phyloP scores from a whole-genome alignment of 345 rosid genomes.

The Eucalyptus sp. region DNA sequence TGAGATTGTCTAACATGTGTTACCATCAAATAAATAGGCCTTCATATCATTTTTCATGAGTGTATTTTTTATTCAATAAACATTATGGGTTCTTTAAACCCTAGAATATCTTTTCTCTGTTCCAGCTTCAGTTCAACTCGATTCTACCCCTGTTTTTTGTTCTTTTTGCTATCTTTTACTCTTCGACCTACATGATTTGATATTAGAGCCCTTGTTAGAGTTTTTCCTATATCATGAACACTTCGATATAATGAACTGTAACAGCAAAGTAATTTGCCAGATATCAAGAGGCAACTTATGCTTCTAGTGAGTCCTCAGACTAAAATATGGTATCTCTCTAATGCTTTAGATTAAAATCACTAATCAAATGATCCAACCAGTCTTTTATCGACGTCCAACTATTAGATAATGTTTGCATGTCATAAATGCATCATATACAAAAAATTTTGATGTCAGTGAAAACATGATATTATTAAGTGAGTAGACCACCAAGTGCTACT shows the following conservation, averaged over 20 bases:
- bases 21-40: not conserved
- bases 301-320: not conserved
- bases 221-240: not conserved
- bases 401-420: not conserved
- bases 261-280: not conserved
- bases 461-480: not conserved
- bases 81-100: not conserved
- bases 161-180: not conserved
- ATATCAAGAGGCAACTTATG: not conserved
- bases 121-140: not conserved
- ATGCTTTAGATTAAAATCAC: not conserved
- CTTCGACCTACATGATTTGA: not conserved
- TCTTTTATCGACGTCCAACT: not conserved
- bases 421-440: not conserved
- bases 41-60: not conserved
- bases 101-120: not conserved
- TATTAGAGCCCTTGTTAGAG: not conserved
- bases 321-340: not conserved
- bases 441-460: not conserved
- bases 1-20: not conserved
- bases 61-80: not conserved
- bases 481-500: not conserved
- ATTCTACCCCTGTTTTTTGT: not conserved
- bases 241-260: not conserved
- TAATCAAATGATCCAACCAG: not conserved